Conservation (phyloP, 1,284 basidiomycete genomes). For the Trichosporon sp. region DNA sequence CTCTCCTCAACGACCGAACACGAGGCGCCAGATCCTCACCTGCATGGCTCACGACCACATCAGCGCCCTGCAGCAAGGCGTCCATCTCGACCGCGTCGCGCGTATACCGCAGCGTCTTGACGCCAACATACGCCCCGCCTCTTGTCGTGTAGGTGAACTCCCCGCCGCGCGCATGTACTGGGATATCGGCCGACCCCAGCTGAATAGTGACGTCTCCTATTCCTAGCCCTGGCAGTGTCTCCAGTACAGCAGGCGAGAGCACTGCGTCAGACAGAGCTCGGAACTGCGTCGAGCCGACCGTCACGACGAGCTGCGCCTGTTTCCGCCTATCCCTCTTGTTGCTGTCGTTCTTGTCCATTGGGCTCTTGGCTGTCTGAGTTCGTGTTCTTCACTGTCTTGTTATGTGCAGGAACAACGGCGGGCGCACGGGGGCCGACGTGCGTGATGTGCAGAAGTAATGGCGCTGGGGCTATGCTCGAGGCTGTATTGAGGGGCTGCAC, state of each 20-base stretch:
- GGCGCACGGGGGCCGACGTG: no score
- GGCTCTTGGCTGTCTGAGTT: background rate
- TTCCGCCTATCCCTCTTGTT: background rate
- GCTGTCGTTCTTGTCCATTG: background rate
- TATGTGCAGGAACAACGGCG: no score
- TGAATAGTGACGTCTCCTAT: conserved; percentile 64
- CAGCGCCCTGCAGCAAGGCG: conserved; percentile 59
- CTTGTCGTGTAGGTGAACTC: conserved; percentile 31
- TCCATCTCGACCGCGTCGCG: conserved; percentile 55
- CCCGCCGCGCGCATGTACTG: conserved; percentile 34
- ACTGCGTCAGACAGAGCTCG: conserved; percentile 63
- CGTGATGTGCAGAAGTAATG: no score
- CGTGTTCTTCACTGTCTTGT: no score
- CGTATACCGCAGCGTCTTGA: conserved; percentile 68
- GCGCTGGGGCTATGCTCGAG: no score
- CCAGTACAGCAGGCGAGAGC: conserved; percentile 57
- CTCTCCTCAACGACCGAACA: no score
- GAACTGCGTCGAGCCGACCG: conserved; percentile 85
- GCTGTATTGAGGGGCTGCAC: no score
- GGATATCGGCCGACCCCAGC: conserved; percentile 56
- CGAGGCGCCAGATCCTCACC: conserved; percentile 55
- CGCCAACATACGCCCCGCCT: conserved; percentile 52
- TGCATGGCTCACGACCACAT: conserved; percentile 85
- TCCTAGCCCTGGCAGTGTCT: conserved; percentile 54
- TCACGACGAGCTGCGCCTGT: conserved; percentile 59